These are phyloP conservation scores for Glycine tomentella DNA, from an alignment of 306 rosid genomes.

Conservation along the genomic window DNA sequence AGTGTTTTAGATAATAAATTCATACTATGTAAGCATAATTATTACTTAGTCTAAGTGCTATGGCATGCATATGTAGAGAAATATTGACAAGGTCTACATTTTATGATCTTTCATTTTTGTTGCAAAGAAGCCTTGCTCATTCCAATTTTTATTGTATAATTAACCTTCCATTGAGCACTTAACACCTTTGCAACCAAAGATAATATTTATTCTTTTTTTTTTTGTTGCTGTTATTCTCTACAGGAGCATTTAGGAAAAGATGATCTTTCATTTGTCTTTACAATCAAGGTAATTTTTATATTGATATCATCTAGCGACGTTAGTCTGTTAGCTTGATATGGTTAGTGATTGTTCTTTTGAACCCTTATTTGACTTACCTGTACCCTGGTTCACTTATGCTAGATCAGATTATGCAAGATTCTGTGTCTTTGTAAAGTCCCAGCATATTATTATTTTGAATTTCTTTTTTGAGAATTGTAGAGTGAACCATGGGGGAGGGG, in stretches of 20 bases:
- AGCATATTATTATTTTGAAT: constrained; percentile 10
- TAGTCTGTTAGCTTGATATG: constrained; percentile 30
- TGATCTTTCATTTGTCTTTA: constrained; percentile 83
- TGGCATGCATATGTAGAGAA: constrained; percentile 11
- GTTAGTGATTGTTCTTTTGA: constrained; percentile 7
- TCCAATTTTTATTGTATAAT: constrained; percentile 13
- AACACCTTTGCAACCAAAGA: constrained; percentile 33
- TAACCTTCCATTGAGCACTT: constrained; percentile 37
- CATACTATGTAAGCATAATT: constrained; percentile 24
- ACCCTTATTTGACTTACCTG: background rate
- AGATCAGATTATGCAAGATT: constrained; percentile 18
- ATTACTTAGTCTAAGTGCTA: constrained; percentile 8
- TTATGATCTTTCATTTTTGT: constrained; percentile 30
- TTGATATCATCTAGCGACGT: constrained; percentile 20
- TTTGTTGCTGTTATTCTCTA: constrained; percentile 30
- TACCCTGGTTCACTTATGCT: background rate
- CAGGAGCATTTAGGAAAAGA: constrained; percentile 96
- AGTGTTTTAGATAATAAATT: constrained; percentile 13
- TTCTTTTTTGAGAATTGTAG: background rate
- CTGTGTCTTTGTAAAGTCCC: constrained; percentile 2
- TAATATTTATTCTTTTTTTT: constrained; percentile 17
- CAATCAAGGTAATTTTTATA: constrained; percentile 74
- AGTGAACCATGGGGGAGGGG: background rate
- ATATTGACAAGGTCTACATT: background rate
- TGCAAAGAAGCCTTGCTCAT: constrained; percentile 10